phyloP scores from a whole-genome alignment of 352 stramenopile species.

The Pythium coloratum region DNA sequence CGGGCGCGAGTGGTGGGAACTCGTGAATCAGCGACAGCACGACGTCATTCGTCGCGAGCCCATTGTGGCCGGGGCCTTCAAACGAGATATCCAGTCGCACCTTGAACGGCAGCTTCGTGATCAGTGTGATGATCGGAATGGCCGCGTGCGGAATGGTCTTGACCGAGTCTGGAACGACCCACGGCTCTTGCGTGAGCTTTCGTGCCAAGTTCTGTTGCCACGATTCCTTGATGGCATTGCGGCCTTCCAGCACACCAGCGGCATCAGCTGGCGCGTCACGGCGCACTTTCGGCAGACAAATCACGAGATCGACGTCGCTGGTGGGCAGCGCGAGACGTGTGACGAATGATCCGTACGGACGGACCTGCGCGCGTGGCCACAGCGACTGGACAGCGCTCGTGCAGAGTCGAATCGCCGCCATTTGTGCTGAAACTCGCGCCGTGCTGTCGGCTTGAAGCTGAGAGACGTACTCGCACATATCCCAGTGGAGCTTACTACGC shows the following conservation, averaged over 20 bases:
- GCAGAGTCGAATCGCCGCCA: slow-evolving; percentile 74
- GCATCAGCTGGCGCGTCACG: slow-evolving; percentile 93
- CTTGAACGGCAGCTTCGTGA: slow-evolving; percentile 75
- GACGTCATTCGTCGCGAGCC: slow-evolving; percentile 93
- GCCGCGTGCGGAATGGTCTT: slow-evolving; percentile 97
- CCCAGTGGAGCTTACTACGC: slow-evolving; percentile 84
- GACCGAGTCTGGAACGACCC: slow-evolving; percentile 92
- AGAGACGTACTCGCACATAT: slow-evolving; percentile 84
- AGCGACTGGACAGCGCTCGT: slow-evolving; percentile 85
- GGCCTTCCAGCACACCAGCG: slow-evolving; percentile 94
- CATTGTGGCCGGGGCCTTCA: slow-evolving; percentile 95
- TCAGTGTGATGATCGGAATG: slow-evolving; percentile 97
- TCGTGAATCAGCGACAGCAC: slow-evolving; percentile 92
- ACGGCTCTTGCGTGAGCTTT: slow-evolving; percentile 92
- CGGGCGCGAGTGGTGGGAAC: slow-evolving; percentile 92
- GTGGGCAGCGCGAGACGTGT: slow-evolving; percentile 94
- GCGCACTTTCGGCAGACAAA: slow-evolving; percentile 97
- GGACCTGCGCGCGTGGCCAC: slow-evolving; percentile 95
- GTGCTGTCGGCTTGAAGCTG: slow-evolving; percentile 79
- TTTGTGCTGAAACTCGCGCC: slow-evolving; percentile 62
- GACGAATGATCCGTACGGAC: slow-evolving; percentile 96
- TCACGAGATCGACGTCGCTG: slow-evolving; percentile 97
- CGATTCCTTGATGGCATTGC: slow-evolving; percentile 98
- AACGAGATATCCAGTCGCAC: slow-evolving; percentile 96
- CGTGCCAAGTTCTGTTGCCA: slow-evolving; percentile 97